Evolutionary conservation across 768 basidiomycete species (phyloP).

Genomic region (Zangia roseola): DNA sequence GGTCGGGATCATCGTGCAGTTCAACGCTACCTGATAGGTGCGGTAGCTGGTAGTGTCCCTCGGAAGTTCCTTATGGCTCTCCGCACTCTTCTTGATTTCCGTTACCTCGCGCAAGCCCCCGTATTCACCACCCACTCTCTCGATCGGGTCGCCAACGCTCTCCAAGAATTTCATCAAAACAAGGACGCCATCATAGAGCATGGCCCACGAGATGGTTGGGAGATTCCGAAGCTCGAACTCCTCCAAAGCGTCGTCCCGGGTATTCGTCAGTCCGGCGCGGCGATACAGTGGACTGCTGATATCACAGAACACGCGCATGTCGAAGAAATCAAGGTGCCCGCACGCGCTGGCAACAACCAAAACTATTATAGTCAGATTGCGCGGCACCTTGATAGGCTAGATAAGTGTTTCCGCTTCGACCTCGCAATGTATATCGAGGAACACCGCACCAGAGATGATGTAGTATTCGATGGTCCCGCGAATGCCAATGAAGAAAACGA

Average conservation of each 20-base stretch:
- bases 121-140: conserved; percentile 33
- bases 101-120: too few species aligned
- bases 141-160: conserved; percentile 21
- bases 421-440: neutral
- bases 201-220: conserved; percentile 3
- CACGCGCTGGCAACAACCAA: neutral
- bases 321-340: neutral
- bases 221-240: neutral
- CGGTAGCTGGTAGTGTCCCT: conserved; percentile 9
- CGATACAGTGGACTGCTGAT: neutral
- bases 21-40: conserved; percentile 12
- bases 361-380: neutral
- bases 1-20: conserved; percentile 12
- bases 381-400: neutral
- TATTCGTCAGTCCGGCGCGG: conserved; percentile 12
- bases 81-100: too few species aligned
- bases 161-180: conserved; percentile 36
- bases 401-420: neutral
- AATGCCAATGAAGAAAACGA: neutral
- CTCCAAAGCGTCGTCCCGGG: too few species aligned
- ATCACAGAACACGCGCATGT: neutral
- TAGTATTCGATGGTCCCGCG: too few species aligned
- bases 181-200: conserved; percentile 33
- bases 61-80: neutral
- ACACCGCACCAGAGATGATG: neutral